These are phyloP conservation scores for Lophiotrema nucula DNA, from an alignment of 495 filamentous ascomycete species.

Conservation along the genomic window DNA sequence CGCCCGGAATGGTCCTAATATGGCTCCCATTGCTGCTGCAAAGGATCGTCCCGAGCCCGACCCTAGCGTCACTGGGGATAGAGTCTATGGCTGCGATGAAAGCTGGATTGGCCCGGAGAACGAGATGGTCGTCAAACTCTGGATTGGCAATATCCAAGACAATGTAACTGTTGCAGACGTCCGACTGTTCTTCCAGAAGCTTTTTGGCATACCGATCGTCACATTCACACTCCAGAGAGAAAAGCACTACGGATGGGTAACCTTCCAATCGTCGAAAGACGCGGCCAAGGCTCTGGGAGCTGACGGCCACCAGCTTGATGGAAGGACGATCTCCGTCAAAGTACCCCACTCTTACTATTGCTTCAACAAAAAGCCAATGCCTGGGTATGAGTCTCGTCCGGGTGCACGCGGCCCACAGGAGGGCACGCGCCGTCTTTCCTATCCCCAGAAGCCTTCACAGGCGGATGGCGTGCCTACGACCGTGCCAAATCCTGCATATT, in stretches of 20 bases:
- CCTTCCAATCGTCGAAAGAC: conserved; percentile 3
- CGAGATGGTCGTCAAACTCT: conserved; percentile 3
- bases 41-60: neutral
- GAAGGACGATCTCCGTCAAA: neutral
- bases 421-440: neutral
- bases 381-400: no score
- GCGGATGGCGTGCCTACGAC: neutral
- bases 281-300: conserved; percentile 7
- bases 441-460: neutral
- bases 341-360: neutral
- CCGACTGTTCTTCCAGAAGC: neutral
- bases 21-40: neutral
- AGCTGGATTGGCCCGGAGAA: conserved; percentile 24
- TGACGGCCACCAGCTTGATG: neutral
- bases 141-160: neutral
- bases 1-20: neutral
- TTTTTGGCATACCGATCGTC: neutral
- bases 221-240: conserved; percentile 5
- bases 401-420: no score
- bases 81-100: conserved; percentile 9
- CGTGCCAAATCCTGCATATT: conserved; percentile 9
- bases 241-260: neutral
- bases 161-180: conserved; percentile 1
- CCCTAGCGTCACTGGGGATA: conserved; percentile 1
- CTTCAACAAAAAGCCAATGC: neutral